Evolutionary conservation across 768 basidiomycete genomes (phyloP).

Genomic region (Lepiota venenata): DNA sequence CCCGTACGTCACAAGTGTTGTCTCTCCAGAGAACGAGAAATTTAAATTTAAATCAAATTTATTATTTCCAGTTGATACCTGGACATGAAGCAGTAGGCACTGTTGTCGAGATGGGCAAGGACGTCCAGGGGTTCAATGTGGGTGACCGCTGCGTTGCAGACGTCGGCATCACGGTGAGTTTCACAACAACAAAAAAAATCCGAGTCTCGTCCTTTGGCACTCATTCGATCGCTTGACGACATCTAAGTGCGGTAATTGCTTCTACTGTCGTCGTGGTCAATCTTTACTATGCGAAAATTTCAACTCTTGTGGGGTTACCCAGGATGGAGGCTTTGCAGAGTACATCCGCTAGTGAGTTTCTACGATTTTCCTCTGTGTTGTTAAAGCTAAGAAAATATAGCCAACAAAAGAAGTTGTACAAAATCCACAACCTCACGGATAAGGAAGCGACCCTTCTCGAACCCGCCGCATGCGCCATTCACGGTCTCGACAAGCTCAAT

Average conservation of each 20-base stretch:
- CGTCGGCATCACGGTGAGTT: slow-evolving; percentile 55
- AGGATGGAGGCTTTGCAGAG: slow-evolving; percentile 87
- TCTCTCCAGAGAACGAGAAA: neutral
- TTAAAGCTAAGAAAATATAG: slow-evolving; percentile 13
- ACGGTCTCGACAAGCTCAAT: slow-evolving; percentile 85
- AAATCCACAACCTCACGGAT: slow-evolving; percentile 83
- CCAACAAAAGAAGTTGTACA: slow-evolving; percentile 73
- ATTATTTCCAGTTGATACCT: slow-evolving; percentile 33
- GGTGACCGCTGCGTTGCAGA: slow-evolving; percentile 89
- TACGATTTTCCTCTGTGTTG: neutral
- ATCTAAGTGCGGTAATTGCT: slow-evolving; percentile 87
- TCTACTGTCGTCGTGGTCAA: slow-evolving; percentile 85
- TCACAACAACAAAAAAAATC: neutral
- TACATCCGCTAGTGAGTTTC: slow-evolving; percentile 75
- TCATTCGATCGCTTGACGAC: no score
- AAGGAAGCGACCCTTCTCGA: slow-evolving; percentile 87
- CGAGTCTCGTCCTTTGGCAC: slow-evolving; percentile 2
- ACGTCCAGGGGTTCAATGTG: slow-evolving; percentile 69
- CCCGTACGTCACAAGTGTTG: slow-evolving; percentile 39
- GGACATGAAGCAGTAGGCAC: slow-evolving; percentile 58
- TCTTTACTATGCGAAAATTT: slow-evolving; percentile 84
- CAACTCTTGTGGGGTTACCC: slow-evolving; percentile 72
- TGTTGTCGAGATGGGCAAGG: slow-evolving; percentile 72
- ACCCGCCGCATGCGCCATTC: slow-evolving; percentile 88
- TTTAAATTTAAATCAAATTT: neutral